phyloP scores from a whole-genome alignment of 2,329 filamentous ascomycete genomes.

The Hymenoscyphus scutula region DNA sequence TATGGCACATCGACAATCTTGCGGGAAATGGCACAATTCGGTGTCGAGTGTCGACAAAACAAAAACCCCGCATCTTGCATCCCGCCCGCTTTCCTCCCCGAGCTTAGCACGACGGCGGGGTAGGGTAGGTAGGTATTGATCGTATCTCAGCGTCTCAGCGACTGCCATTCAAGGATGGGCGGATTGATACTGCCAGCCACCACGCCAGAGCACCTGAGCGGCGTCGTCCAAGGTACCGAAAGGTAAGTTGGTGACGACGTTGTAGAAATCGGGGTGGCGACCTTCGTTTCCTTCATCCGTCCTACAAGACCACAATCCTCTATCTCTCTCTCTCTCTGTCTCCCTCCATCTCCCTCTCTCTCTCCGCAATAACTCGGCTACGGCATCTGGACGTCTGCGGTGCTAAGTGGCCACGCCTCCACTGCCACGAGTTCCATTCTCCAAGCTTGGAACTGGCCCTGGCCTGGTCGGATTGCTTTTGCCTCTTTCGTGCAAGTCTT shows the following conservation, averaged over 20 bases:
- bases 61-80: background rate
- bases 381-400: background rate
- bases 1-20: background rate
- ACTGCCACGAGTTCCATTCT: background rate
- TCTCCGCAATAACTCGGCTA: background rate
- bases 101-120: background rate
- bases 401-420: slow-evolving; percentile 2
- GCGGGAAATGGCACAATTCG: background rate
- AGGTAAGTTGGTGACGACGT: background rate
- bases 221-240: background rate
- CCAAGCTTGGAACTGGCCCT: background rate
- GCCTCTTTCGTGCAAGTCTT: slow-evolving; percentile 3
- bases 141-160: background rate
- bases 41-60: no score
- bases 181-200: background rate
- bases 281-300: background rate
- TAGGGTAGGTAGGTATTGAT: no score
- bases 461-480: slow-evolving; percentile 1
- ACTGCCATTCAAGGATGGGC: background rate
- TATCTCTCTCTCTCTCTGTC: no score
- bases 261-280: background rate
- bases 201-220: background rate
- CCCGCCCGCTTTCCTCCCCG: background rate
- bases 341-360: background rate
- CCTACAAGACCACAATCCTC: no score